Percentiles rank a stretch among this genome's conserved stretches.
These are phyloP conservation scores for Nitzschia palea DNA, from an alignment of 108 stramenopile genomes.

Conservation along the genomic window DNA sequence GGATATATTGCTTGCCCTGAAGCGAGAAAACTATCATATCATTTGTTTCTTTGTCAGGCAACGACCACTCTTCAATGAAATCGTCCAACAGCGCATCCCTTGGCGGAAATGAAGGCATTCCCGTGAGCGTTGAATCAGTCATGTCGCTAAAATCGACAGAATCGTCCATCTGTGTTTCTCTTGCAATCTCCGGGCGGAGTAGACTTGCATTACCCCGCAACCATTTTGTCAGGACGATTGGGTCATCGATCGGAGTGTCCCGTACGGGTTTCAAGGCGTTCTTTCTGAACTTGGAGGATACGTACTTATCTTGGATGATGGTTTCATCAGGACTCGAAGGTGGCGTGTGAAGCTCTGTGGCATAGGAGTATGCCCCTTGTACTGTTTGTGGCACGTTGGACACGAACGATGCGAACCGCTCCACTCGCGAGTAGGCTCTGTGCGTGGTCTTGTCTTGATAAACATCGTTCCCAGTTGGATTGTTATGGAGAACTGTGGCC, in stretches of 20 bases:
- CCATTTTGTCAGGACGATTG: neutral
- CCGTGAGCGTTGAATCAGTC: neutral
- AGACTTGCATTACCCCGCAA: neutral
- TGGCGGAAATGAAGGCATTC: slow-evolving; percentile 8
- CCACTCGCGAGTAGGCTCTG: too few species aligned
- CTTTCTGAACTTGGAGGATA: too few species aligned
- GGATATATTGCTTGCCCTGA: slow-evolving; percentile 23
- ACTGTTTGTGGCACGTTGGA: too few species aligned
- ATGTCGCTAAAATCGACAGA: slow-evolving; percentile 4
- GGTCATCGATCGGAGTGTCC: slow-evolving; percentile 6
- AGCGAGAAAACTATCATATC: slow-evolving; percentile 9
- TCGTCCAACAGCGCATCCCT: slow-evolving; percentile 1
- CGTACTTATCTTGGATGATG: too few species aligned
- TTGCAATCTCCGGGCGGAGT: neutral
- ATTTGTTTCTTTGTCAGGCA: slow-evolving; percentile 4
- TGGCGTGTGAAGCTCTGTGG: too few species aligned
- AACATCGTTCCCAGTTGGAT: too few species aligned
- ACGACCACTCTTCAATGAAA: slow-evolving; percentile 30
- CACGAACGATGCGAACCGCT: too few species aligned
- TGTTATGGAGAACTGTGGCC: too few species aligned
- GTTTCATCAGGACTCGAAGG: neutral
- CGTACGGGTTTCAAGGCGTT: neutral
- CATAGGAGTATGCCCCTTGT: too few species aligned
- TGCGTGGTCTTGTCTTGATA: too few species aligned
- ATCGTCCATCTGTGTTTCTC: neutral